phyloP scores from a whole-genome alignment of 495 filamentous ascomycete genomes.

The Hypoxylon perforatum region DNA sequence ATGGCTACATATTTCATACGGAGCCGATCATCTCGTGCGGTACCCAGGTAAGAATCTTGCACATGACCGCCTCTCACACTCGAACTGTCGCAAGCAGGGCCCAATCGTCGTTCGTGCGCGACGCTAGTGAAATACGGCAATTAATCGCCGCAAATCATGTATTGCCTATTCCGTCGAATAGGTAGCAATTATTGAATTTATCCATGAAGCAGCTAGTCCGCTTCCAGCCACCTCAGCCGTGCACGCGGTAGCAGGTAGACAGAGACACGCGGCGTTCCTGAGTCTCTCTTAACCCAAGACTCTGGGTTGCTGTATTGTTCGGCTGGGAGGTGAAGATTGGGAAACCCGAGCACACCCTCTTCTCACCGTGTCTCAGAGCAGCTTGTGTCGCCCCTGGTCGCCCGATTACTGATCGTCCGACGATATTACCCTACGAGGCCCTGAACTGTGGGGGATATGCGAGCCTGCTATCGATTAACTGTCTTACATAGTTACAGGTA shows the following conservation, averaged over 20 bases:
- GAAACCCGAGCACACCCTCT: constrained; percentile 39
- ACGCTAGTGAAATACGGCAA: constrained; percentile 25
- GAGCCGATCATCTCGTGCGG: constrained; percentile 12
- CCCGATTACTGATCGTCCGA: constrained; percentile 23
- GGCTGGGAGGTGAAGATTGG: constrained; percentile 30
- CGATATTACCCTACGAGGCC: constrained; percentile 19
- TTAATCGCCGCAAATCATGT: constrained; percentile 14
- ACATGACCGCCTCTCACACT: constrained; percentile 30
- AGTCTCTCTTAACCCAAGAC: constrained; percentile 7
- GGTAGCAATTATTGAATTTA: constrained; percentile 31
- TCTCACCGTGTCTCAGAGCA: constrained; percentile 25
- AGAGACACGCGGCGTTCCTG: constrained; percentile 12
- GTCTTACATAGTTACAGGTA: constrained; percentile 1
- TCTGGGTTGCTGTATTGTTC: constrained; percentile 15
- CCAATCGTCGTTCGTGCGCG: constrained; percentile 28
- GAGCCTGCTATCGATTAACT: constrained; percentile 31
- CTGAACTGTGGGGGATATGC: constrained; percentile 39
- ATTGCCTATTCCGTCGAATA: constrained; percentile 17
- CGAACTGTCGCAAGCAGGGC: constrained; percentile 35
- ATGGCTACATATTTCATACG: constrained; percentile 10
- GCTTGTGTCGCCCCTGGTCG: background rate
- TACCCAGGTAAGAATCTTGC: constrained; percentile 16
- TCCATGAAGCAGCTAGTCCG: constrained; percentile 36
- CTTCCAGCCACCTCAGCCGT: constrained; percentile 17
- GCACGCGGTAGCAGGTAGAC: constrained; percentile 32